A percentile compares a stretch with the other conserved stretches of the same genome.
These are phyloP conservation scores for Talaromyces sp. DNA, from an alignment of 2,329 filamentous ascomycete species.

Conservation along the genomic window DNA sequence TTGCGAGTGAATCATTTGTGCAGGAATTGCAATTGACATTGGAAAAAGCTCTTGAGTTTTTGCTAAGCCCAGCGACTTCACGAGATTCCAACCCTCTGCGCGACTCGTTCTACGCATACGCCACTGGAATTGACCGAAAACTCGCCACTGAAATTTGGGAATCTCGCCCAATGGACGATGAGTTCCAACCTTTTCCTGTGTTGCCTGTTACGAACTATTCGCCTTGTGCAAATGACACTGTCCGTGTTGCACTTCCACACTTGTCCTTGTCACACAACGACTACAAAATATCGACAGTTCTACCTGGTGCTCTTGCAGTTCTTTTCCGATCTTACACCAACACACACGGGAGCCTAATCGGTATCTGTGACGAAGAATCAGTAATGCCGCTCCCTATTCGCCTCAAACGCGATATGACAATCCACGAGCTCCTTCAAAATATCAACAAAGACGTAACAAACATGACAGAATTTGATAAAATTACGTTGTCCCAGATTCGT, in stretches of 20 bases:
- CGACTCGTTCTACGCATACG: neutral
- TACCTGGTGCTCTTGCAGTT: neutral
- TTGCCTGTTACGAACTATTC: neutral
- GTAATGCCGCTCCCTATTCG: neutral
- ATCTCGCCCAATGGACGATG: neutral
- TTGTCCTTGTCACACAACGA: neutral
- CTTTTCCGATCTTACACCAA: neutral
- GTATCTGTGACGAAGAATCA: neutral
- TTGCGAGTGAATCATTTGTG: neutral
- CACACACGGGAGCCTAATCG: neutral
- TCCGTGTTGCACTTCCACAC: neutral
- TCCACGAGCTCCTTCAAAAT: neutral
- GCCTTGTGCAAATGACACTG: neutral
- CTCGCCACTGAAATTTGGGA: neutral
- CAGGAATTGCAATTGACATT: neutral
- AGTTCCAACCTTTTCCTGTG: neutral
- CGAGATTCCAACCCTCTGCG: neutral
- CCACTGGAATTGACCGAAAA: neutral
- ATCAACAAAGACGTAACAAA: neutral
- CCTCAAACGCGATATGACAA: neutral
- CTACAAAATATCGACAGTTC: neutral
- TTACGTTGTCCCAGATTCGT: neutral
- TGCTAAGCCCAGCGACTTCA: neutral
- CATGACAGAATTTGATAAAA: neutral
- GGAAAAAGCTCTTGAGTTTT: neutral